Percentiles rank a stretch among this genome's conserved stretches.
phyloP scores from a whole-genome alignment of 2,329 filamentous ascomycete genomes.

The Phyllosticta capitalensis region DNA sequence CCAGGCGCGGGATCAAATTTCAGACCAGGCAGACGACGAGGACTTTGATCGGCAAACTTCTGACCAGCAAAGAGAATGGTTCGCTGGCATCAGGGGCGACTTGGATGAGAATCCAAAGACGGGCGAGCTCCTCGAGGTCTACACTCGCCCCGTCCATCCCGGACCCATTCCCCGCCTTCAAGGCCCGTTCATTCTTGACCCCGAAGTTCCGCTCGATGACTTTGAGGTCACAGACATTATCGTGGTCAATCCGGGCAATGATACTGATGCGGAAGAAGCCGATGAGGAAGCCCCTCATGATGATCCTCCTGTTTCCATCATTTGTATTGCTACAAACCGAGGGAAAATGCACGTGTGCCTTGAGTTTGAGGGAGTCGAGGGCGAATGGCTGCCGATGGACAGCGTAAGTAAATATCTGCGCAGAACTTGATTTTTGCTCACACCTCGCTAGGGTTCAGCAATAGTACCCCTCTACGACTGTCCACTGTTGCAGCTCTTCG shows the following conservation, averaged over 20 bases:
- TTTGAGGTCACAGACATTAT: conserved; percentile 52
- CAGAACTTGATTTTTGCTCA: neutral
- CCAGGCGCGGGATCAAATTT: conserved; percentile 30
- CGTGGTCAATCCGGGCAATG: conserved; percentile 37
- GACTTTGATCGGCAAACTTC: conserved; percentile 29
- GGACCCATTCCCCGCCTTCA: conserved; percentile 51
- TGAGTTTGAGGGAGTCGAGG: conserved; percentile 52
- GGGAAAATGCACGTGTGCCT: conserved; percentile 50
- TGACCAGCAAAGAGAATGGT: conserved; percentile 51
- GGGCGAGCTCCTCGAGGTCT: conserved; percentile 42
- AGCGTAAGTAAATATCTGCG: conserved; percentile 16
- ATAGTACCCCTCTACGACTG: conserved; percentile 17
- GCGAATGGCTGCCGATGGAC: conserved; percentile 49
- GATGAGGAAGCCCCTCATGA: conserved; percentile 33
- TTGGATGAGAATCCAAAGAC: conserved; percentile 43
- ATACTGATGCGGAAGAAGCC: conserved; percentile 42
- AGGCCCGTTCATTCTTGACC: conserved; percentile 48
- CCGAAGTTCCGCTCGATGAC: conserved; percentile 41
- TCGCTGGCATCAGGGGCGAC: conserved; percentile 35
- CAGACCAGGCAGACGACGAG: conserved; percentile 35
- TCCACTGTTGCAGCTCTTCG: conserved; percentile 25
- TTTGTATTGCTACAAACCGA: conserved; percentile 48
- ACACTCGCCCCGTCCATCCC: conserved; percentile 43
- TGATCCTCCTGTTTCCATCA: conserved; percentile 46
- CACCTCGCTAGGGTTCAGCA: neutral